These are phyloP conservation scores for Venturia carpophila DNA, from an alignment of 2,329 filamentous ascomycete species.

Conservation along the genomic window DNA sequence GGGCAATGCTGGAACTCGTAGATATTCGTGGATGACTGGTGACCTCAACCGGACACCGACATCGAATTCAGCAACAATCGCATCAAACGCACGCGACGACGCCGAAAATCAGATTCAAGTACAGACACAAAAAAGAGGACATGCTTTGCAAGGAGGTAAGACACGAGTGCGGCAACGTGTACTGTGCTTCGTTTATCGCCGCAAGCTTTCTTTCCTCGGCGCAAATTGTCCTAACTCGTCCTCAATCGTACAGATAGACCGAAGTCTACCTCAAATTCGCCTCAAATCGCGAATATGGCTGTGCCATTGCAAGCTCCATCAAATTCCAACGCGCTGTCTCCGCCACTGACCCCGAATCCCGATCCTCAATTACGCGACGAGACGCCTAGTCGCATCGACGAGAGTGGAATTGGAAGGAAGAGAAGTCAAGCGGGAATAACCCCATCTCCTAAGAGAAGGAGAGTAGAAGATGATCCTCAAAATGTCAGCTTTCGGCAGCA, in stretches of 20 bases:
- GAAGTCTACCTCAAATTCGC: constrained; percentile 3
- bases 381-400: background rate
- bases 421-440: background rate
- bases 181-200: background rate
- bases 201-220: background rate
- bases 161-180: background rate
- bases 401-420: background rate
- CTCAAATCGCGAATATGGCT: constrained; percentile 6
- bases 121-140: background rate
- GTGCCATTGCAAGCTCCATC: background rate
- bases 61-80: background rate
- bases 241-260: background rate
- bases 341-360: background rate
- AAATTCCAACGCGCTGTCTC: background rate
- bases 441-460: background rate
- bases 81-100: background rate
- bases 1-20: background rate
- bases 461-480: background rate
- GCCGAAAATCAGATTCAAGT: background rate
- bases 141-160: background rate
- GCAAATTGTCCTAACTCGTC: background rate
- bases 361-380: constrained; percentile 1
- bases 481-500: background rate
- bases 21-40: background rate
- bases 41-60: background rate